Evolutionary conservation across 1,284 basidiomycete species (phyloP), one percentile per base, ranked within the genome.

Genomic region (Ceratobasidium sp.): DNA sequence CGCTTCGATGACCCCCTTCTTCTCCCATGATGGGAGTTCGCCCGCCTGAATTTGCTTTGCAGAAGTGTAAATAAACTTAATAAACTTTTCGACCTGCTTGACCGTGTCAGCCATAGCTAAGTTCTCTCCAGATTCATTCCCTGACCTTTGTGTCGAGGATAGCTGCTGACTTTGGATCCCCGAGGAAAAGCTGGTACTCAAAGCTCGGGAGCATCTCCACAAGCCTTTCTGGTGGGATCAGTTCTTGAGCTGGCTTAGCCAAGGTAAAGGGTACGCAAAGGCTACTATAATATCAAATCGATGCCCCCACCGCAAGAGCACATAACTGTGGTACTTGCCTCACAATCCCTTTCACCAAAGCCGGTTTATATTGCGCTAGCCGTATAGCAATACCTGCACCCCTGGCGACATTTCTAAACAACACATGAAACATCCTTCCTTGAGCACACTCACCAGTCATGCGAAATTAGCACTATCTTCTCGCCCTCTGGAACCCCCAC

Each of bases 131-230:
- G 7, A 1, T 14, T 14, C 13, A 61, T 19, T 37, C n/a, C 29
- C 74, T 22, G 22, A 62, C 74, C 16, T 74, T 74, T 29, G 74
- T 11, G 49, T 74, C 64, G 9, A 74, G 68, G 31, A 69, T n/a
- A 11, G 54, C 43, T 6, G 37, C 41, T 8, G 74, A 59, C 24
- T 51, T 41, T 19, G 64, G 64, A 1, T 64, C 61, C 1, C 22
- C 62, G 54, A 74, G 62, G 64, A 69, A 74, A 11, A 69, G 54
- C 54, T 59, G 56, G 48, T 74, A 74, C 31, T 41, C 34, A 19
- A 74, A 68, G 22, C 53, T 73, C 1, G 71, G 71, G 4, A 73
- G 37, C 6, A 39, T 16, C 9, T 62, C 31, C 11, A 54, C 59
- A 2, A 53, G 19, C 37, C 37, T 39, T 56, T 73, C 71, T 4